Evolutionary conservation across 2,329 filamentous ascomycete genomes (phyloP).

Genomic region (Penicillium sp.): DNA sequence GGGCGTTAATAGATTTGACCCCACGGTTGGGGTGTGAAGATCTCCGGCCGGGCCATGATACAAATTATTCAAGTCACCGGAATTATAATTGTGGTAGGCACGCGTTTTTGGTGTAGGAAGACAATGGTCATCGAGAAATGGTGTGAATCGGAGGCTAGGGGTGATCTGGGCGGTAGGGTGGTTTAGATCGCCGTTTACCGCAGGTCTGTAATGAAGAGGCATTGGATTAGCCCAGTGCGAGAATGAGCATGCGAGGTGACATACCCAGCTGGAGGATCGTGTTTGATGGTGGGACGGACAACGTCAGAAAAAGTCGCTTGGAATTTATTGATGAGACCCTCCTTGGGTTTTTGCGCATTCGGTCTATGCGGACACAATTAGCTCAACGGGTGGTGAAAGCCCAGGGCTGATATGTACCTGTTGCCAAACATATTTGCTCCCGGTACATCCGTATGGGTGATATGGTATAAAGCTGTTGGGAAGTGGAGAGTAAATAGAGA

Average conservation of each 20-base stretch:
- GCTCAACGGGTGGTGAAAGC: neutral
- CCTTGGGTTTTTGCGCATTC: neutral
- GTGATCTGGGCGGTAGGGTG: neutral
- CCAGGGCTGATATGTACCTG: neutral
- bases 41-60: neutral
- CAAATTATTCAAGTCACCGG: neutral
- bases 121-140: neutral
- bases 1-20: neutral
- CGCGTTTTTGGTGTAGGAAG: neutral
- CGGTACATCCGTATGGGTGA: neutral
- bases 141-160: neutral
- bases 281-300: neutral
- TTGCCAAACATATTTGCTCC: neutral
- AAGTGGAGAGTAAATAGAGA: neutral
- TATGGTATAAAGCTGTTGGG: neutral
- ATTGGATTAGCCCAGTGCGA: neutral
- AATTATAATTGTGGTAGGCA: neutral
- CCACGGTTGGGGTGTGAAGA: neutral
- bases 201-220: neutral
- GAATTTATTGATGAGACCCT: neutral
- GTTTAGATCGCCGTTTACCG: neutral
- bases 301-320: neutral
- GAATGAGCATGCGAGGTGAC: neutral
- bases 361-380: neutral
- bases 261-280: neutral